Evolutionary conservation across 2,329 filamentous ascomycete species (phyloP).

Genomic region (Paraphoma chrysanthemicola): DNA sequence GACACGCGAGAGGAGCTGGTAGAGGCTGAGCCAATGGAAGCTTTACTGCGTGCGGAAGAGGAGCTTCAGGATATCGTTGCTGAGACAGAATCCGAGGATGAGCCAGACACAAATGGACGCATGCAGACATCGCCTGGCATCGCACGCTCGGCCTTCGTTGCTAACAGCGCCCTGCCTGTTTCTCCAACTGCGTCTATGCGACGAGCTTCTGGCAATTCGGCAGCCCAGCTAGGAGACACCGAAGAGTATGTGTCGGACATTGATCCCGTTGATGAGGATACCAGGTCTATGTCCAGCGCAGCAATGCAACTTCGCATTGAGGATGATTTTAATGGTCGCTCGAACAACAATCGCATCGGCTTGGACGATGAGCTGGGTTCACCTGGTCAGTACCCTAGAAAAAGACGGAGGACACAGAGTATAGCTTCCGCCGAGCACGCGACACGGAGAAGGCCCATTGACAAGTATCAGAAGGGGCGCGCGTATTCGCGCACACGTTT

Average conservation of each 20-base stretch:
- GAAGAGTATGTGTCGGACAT: not conserved
- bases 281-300: conserved; percentile 17
- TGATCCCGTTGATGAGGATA: conserved; percentile 3
- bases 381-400: conserved; percentile 9
- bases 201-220: conserved; percentile 2
- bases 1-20: conserved; percentile 2
- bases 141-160: conserved; percentile 38
- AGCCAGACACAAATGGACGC: conserved; percentile 3
- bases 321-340: not conserved
- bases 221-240: conserved; percentile 9
- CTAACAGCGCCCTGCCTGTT: conserved; percentile 38
- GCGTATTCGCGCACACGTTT: too few relatives aligned
- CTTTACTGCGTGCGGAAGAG: conserved; percentile 3
- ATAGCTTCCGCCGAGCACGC: not conserved
- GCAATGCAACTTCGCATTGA: conserved; percentile 17
- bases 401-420: conserved; percentile 23
- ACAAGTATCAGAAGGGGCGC: too few relatives aligned
- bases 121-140: conserved; percentile 25
- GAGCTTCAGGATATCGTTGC: conserved; percentile 9
- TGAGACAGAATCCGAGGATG: conserved; percentile 21
- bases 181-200: conserved; percentile 19
- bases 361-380: conserved; percentile 4
- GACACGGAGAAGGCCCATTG: too few relatives aligned
- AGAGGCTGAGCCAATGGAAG: not conserved
- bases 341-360: not conserved